These are phyloP conservation scores for Lepidium aucheri DNA, from an alignment of 345 rosid species.

Conservation along the genomic window DNA sequence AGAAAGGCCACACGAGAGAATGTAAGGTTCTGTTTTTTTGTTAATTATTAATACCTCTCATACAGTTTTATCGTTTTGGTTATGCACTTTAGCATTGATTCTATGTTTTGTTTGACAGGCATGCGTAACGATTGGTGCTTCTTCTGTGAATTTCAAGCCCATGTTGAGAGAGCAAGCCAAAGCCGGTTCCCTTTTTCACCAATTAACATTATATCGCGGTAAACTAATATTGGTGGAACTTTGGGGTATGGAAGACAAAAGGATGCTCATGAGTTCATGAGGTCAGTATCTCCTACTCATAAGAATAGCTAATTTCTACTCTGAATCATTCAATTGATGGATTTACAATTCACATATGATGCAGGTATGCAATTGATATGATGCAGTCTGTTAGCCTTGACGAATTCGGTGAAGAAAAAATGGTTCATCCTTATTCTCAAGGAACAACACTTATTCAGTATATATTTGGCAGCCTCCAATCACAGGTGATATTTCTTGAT, in stretches of 20 bases:
- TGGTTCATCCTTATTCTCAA: conserved; percentile 58
- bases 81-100: not conserved
- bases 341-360: not conserved
- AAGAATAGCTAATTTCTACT: not conserved
- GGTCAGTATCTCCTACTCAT: conserved; percentile 33
- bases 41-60: not conserved
- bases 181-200: conserved; percentile 74
- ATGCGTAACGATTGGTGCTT: conserved; percentile 89
- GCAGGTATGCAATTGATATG: conserved; percentile 81
- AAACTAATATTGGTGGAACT: conserved; percentile 87
- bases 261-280: conserved; percentile 99
- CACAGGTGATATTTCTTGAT: conserved; percentile 53
- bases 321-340: not conserved
- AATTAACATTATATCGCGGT: conserved; percentile 60
- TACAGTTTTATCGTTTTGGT: not conserved
- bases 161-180: conserved; percentile 67
- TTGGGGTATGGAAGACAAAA: conserved; percentile 97
- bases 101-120: conserved; percentile 48
- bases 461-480: conserved; percentile 89
- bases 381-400: conserved; percentile 96
- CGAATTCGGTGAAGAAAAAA: conserved; percentile 90
- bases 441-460: conserved; percentile 91
- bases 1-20: conserved; percentile 73
- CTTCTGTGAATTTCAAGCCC: conserved; percentile 74
- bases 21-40: conserved; percentile 36